phyloP scores from a whole-genome alignment of 371 early-diverging fungal species.

The Mortierella sp. region DNA sequence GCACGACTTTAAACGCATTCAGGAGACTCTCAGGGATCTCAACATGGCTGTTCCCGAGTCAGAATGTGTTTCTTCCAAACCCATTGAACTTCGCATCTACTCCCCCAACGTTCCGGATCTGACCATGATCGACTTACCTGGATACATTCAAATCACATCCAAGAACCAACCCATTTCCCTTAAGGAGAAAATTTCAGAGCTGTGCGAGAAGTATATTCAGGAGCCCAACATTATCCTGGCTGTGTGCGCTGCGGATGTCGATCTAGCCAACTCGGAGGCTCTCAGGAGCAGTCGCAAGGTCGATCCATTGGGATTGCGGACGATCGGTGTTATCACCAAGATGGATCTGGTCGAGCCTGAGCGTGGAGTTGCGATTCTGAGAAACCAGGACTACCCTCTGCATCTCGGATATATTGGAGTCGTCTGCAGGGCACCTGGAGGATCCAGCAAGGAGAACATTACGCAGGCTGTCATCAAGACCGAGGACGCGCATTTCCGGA shows the following conservation, averaged over 20 bases:
- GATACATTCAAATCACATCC: conserved; percentile 97
- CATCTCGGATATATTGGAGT: conserved; percentile 99
- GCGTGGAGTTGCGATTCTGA: conserved; percentile 85
- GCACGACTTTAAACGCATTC: conserved; percentile 88
- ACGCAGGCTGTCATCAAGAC: conserved; percentile 76
- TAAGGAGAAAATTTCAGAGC: conserved; percentile 93
- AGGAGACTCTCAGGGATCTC: conserved; percentile 90
- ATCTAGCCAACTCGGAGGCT: conserved; percentile 99
- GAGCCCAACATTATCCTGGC: conserved; percentile 98
- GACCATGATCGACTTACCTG: conserved; percentile 98
- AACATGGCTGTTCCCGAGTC: conserved; percentile 94
- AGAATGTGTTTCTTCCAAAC: conserved; percentile 94
- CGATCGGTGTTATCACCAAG: conserved; percentile 99
- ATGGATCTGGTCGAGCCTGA: conserved; percentile 97
- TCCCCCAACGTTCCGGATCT: conserved; percentile 97
- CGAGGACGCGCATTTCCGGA: conserved; percentile 80
- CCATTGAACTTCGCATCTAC: conserved; percentile 95
- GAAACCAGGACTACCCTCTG: conserved; percentile 93
- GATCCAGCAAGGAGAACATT: conserved; percentile 64
- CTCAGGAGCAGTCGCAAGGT: conserved; percentile 92
- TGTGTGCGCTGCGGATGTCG: conserved; percentile 98
- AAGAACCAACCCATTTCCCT: conserved; percentile 94
- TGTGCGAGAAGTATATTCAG: conserved; percentile 94
- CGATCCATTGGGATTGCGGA: conserved; percentile 95
- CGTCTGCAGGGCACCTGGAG: conserved; percentile 82